Conservation (phyloP, 179 eudicot genomes). For the Kewa caespitosa region DNA sequence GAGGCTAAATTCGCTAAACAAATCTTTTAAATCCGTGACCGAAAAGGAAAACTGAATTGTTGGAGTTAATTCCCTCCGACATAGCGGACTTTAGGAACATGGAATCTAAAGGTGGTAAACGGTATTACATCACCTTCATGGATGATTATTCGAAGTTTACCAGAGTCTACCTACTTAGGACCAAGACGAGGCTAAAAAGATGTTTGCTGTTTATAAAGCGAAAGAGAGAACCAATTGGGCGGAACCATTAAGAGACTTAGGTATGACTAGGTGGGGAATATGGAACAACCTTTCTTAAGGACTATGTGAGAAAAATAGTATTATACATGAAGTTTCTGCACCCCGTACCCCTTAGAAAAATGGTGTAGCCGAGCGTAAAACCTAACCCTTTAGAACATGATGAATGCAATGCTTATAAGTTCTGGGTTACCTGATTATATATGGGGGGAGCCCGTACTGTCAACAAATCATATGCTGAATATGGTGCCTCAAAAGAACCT, state of each 20-base stretch:
- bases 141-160: conserved; percentile 4
- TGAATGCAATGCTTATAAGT: background rate
- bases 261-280: background rate
- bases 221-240: background rate
- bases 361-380: background rate
- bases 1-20: background rate
- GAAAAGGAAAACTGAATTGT: background rate
- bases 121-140: background rate
- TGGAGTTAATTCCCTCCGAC: conserved; percentile 1
- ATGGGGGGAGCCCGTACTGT: background rate
- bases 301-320: background rate
- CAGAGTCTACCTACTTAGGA: background rate
- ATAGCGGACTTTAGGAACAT: background rate
- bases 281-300: background rate
- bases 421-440: background rate
- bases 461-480: background rate
- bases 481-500: background rate
- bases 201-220: background rate
- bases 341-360: background rate
- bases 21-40: background rate
- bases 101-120: conserved; percentile 5
- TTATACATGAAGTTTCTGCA: background rate
- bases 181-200: background rate
- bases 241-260: background rate
- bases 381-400: background rate